A percentile compares a stretch with the other conserved stretches of the same genome.
Conservation (phyloP, 2,329 filamentous ascomycete species). For the Cercospora zeae-maydis region DNA sequence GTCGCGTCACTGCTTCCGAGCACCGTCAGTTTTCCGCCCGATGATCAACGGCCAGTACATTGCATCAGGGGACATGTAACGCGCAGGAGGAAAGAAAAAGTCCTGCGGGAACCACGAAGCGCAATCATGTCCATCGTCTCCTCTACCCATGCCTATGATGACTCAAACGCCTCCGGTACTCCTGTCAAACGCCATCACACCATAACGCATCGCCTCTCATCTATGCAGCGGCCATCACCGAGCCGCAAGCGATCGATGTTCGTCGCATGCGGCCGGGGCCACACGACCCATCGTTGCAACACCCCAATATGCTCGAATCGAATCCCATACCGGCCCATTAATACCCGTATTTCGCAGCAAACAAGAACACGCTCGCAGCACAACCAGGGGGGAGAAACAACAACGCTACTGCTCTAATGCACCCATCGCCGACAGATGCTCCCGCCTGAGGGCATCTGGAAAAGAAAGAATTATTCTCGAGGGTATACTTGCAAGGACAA, state of each 20-base stretch:
- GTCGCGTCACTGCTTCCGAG: not conserved
- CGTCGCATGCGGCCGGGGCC: not conserved
- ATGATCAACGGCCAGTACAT: not conserved
- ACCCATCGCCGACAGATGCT: not conserved
- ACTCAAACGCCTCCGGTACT: not conserved
- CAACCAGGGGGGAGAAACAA: not conserved
- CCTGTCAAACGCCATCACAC: slow-evolving; percentile 1
- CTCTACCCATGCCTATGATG: slow-evolving; percentile 1
- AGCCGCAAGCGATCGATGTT: not conserved
- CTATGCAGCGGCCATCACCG: not conserved
- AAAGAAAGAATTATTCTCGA: not conserved
- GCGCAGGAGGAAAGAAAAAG: not conserved
- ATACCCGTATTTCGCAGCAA: not conserved
- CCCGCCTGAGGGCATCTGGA: not conserved
- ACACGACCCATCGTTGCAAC: not conserved
- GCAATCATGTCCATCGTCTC: not conserved
- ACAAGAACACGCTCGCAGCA: not conserved
- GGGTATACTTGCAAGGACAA: not conserved
- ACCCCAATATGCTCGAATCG: not conserved
- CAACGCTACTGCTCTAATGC: not conserved
- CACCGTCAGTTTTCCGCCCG: not conserved
- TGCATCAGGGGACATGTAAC: not conserved
- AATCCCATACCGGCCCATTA: not conserved
- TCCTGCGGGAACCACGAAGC: not conserved
- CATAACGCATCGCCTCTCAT: not conserved